phyloP scores from a whole-genome alignment of 2,329 filamentous ascomycete species.

The Xylariales sp. region DNA sequence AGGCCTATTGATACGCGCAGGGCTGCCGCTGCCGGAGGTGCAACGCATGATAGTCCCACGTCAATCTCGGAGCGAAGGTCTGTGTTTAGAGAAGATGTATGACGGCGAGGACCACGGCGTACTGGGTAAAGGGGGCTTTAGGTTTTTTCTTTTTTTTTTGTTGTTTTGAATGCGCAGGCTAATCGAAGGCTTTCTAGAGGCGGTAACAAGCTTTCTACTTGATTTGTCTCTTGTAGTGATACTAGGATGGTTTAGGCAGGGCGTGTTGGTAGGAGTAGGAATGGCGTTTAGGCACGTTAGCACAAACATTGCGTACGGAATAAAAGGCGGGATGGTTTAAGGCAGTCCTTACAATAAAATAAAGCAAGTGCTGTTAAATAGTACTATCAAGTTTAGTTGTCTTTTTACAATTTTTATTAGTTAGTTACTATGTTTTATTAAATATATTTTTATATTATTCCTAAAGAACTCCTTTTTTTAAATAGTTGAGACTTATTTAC shows the following conservation, averaged over 20 bases:
- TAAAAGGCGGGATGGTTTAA: slow-evolving; percentile 2
- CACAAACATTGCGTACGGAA: slow-evolving; percentile 5
- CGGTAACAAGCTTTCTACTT: neutral
- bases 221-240: slow-evolving; percentile 9
- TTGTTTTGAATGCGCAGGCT: slow-evolving; percentile 1
- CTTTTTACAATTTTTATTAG: too few species aligned
- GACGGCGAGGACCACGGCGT: neutral
- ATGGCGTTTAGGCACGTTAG: slow-evolving; percentile 27
- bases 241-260: slow-evolving; percentile 15
- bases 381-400: neutral
- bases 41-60: slow-evolving; percentile 45
- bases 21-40: slow-evolving; percentile 24
- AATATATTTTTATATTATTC: too few species aligned
- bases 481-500: too few species aligned
- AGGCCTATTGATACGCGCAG: slow-evolving; percentile 67
- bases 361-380: slow-evolving; percentile 28
- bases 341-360: slow-evolving; percentile 21
- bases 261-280: slow-evolving; percentile 10
- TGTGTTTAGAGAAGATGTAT: slow-evolving; percentile 48
- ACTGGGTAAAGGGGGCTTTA: too few species aligned
- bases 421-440: too few species aligned
- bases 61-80: slow-evolving; percentile 46
- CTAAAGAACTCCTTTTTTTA: too few species aligned
- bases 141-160: neutral
- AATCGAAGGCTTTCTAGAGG: neutral